These are phyloP conservation scores for Russula foetens DNA, from an alignment of 768 basidiomycete genomes.

Conservation along the genomic window DNA sequence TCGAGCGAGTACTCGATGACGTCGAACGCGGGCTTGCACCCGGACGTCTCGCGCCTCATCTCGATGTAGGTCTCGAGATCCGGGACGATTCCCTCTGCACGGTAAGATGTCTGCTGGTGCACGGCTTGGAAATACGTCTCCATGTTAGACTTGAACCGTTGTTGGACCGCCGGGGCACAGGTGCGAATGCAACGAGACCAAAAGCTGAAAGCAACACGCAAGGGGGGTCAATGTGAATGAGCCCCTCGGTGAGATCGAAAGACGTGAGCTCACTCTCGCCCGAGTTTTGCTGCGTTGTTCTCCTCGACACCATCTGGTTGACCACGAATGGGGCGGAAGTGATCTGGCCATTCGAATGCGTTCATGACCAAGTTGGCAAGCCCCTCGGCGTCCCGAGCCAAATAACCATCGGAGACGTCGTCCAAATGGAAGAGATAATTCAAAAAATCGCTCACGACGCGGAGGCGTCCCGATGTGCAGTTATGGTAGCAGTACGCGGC, in stretches of 20 bases:
- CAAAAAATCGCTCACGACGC: conserved; percentile 69
- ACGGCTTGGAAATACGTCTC: too few relatives aligned
- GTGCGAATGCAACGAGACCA: conserved; percentile 58
- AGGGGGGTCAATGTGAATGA: conserved; percentile 16
- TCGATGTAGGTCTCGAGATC: too few relatives aligned
- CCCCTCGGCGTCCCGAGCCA: conserved; percentile 46
- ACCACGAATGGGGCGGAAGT: conserved; percentile 32
- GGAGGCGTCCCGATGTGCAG: conserved; percentile 50
- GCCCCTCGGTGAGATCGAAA: conserved; percentile 1
- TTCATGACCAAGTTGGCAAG: conserved; percentile 63
- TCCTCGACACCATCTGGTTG: conserved; percentile 20
- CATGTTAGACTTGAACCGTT: too few relatives aligned
- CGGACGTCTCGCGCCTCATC: too few relatives aligned
- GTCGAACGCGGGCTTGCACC: too few relatives aligned
- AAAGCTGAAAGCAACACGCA: conserved; percentile 45
- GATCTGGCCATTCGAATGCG: conserved; percentile 56
- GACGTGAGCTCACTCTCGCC: conserved; percentile 50
- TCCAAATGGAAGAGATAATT: conserved; percentile 75
- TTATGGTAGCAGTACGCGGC: conserved; percentile 61
- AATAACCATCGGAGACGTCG: conserved; percentile 76
- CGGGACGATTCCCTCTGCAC: too few relatives aligned
- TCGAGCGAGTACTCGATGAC: too few relatives aligned
- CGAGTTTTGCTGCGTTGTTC: conserved; percentile 61
- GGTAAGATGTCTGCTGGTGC: too few relatives aligned
- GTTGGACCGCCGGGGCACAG: too few relatives aligned